These are phyloP conservation scores for Yamadazyma friedrichii DNA, from an alignment of 1,139 yeast species.

Conservation along the genomic window DNA sequence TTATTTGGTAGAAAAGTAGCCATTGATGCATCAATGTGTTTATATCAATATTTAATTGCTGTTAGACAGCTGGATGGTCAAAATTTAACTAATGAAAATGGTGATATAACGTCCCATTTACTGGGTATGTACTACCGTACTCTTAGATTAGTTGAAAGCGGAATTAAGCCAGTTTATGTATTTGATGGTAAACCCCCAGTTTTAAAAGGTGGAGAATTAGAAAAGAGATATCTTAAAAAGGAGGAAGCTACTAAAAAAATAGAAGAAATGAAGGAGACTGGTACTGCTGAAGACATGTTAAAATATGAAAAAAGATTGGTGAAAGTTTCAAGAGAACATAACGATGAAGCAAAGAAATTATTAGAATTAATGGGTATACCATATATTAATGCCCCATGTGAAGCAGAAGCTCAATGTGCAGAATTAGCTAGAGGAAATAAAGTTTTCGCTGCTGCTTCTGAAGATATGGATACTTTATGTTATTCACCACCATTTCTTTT, in stretches of 20 bases:
- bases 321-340: slow-evolving; percentile 82
- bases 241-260: slow-evolving; percentile 80
- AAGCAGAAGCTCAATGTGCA: slow-evolving; percentile 99
- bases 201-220: slow-evolving; percentile 88
- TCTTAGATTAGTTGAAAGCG: slow-evolving; percentile 80
- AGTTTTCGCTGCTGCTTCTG: slow-evolving; percentile 96
- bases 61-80: slow-evolving; percentile 98
- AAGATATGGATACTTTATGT: slow-evolving; percentile 97
- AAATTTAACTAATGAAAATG: slow-evolving; percentile 81
- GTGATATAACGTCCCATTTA: slow-evolving; percentile 92
- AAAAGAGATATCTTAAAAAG: slow-evolving; percentile 75
- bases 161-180: slow-evolving; percentile 93
- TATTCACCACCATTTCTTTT: slow-evolving; percentile 81
- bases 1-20: slow-evolving; percentile 95
- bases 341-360: slow-evolving; percentile 85
- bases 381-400: slow-evolving; percentile 90
- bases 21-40: slow-evolving; percentile 85
- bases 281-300: slow-evolving; percentile 73
- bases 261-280: slow-evolving; percentile 74
- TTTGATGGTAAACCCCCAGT: slow-evolving; percentile 97
- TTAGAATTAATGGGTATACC: slow-evolving; percentile 93
- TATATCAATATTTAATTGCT: slow-evolving; percentile 91
- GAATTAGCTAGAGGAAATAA: slow-evolving; percentile 83
- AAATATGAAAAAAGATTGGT: slow-evolving; percentile 86
- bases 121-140: slow-evolving; percentile 97